Evolutionary conservation across 2,329 filamentous ascomycete species (phyloP).

Genomic region (Trichoderma sp.): DNA sequence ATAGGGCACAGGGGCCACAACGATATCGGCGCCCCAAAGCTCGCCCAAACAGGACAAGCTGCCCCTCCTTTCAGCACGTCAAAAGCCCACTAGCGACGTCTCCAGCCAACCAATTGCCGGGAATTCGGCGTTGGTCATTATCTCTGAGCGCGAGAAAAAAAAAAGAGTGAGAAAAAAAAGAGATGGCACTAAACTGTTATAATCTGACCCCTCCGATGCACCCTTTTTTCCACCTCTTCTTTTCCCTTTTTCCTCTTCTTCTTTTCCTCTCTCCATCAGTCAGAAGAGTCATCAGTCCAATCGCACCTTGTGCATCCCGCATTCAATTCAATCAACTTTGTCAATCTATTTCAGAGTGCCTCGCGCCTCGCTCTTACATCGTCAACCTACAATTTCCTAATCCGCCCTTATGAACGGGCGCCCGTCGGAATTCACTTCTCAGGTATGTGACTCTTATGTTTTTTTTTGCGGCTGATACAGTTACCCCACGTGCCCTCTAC

Average conservation of each 20-base stretch:
- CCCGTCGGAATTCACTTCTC: constrained; percentile 82
- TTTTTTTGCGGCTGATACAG: not conserved
- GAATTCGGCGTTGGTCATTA: constrained; percentile 13
- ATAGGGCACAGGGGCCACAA: constrained; percentile 17
- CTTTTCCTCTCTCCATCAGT: constrained; percentile 9
- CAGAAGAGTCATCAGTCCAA: constrained; percentile 22
- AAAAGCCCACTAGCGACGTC: not conserved
- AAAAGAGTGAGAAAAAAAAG: constrained; percentile 5
- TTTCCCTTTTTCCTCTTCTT: constrained; percentile 2
- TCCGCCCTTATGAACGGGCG: constrained; percentile 83
- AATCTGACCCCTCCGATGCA: constrained; percentile 6
- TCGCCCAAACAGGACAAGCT: constrained; percentile 14
- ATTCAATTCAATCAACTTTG: not conserved
- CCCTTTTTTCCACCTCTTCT: constrained; percentile 26
- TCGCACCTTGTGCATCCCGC: constrained; percentile 4
- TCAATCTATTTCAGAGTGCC: constrained; percentile 23
- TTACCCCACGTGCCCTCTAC: not conserved
- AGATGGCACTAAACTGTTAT: constrained; percentile 8
- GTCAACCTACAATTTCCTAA: constrained; percentile 38
- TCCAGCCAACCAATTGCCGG: constrained; percentile 14
- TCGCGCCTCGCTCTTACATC: constrained; percentile 24
- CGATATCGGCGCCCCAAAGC: constrained; percentile 24
- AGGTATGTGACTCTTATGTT: constrained; percentile 58
- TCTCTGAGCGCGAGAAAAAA: not conserved
- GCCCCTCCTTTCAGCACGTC: not conserved